A percentile compares a stretch with the other conserved stretches of the same genome.
Evolutionary conservation across 192 early-diverging fungal species (phyloP).

Genomic region (Thoreauomyces humboldtii): DNA sequence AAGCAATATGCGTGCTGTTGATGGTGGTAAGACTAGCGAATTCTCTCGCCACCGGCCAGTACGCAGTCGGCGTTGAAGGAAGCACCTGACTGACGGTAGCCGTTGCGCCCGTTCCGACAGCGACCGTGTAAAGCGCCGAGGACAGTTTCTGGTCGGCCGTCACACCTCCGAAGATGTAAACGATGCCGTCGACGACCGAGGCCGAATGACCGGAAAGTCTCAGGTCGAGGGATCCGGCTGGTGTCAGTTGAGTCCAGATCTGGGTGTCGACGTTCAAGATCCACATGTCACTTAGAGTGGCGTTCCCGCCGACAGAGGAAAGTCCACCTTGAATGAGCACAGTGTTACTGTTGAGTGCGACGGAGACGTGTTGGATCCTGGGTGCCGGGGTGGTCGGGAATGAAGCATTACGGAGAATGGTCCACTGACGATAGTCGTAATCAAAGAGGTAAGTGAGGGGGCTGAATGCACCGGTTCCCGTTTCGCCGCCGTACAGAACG

Average conservation of each 20-base stretch:
- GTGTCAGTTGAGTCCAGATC: neutral
- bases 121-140: neutral
- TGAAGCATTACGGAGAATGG: neutral
- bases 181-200: neutral
- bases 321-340: slow-evolving; percentile 1
- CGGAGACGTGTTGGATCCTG: neutral
- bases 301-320: neutral
- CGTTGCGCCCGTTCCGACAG: neutral
- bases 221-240: neutral
- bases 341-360: neutral
- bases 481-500: slow-evolving; percentile 1
- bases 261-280: neutral
- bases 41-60: slow-evolving; percentile 3
- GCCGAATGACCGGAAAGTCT: slow-evolving; percentile 6
- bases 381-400: neutral
- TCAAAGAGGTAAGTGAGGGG: slow-evolving; percentile 1
- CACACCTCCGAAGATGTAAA: slow-evolving; percentile 4
- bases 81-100: neutral
- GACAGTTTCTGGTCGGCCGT: slow-evolving; percentile 10
- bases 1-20: slow-evolving; percentile 5
- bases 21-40: slow-evolving; percentile 1
- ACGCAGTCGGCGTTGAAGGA: neutral
- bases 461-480: slow-evolving; percentile 5
- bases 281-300: slow-evolving; percentile 9
- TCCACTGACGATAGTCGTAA: slow-evolving; percentile 9